Evolutionary conservation across 495 filamentous ascomycete genomes (phyloP).

Genomic region (Daldinia childiae): DNA sequence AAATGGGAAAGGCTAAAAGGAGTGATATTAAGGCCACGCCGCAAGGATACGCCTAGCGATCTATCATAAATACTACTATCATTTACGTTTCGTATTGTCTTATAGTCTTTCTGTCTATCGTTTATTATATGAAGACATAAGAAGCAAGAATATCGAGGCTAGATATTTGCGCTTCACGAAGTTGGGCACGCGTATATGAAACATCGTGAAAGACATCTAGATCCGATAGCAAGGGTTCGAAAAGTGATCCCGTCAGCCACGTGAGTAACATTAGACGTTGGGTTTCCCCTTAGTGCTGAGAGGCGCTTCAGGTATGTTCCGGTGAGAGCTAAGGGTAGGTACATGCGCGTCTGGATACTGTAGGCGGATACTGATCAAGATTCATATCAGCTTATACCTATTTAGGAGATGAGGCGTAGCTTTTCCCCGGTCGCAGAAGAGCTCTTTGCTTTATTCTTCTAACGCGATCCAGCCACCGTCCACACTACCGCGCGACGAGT

Average conservation of each 20-base stretch:
- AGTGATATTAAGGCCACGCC: conserved; percentile 17
- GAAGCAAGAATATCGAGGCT: conserved; percentile 23
- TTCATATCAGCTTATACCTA: conserved; percentile 8
- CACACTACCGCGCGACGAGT: conserved; percentile 16
- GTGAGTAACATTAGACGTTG: conserved; percentile 39
- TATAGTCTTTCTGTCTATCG: conserved; percentile 12
- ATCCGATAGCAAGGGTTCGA: conserved; percentile 28
- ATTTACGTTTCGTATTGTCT: conserved; percentile 22
- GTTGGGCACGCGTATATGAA: conserved; percentile 24
- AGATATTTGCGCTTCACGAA: conserved; percentile 6
- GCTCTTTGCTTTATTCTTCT: conserved; percentile 20
- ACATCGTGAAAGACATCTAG: conserved; percentile 19
- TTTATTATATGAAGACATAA: conserved; percentile 20
- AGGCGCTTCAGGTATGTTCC: conserved; percentile 22
- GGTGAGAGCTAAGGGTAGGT: conserved; percentile 15
- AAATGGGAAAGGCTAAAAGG: conserved; percentile 5
- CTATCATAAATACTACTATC: conserved; percentile 32
- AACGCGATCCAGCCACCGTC: conserved; percentile 8
- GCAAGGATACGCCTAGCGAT: conserved; percentile 17
- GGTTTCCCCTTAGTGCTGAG: conserved; percentile 12
- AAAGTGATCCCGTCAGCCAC: conserved; percentile 37
- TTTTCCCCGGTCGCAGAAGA: conserved; percentile 8
- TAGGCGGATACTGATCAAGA: conserved; percentile 32
- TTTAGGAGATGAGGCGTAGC: conserved; percentile 21
- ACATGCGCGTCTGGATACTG: conserved; percentile 20